These are phyloP conservation scores for Myxozyma kluyveri DNA, from an alignment of 805 yeast species.

Conservation along the genomic window DNA sequence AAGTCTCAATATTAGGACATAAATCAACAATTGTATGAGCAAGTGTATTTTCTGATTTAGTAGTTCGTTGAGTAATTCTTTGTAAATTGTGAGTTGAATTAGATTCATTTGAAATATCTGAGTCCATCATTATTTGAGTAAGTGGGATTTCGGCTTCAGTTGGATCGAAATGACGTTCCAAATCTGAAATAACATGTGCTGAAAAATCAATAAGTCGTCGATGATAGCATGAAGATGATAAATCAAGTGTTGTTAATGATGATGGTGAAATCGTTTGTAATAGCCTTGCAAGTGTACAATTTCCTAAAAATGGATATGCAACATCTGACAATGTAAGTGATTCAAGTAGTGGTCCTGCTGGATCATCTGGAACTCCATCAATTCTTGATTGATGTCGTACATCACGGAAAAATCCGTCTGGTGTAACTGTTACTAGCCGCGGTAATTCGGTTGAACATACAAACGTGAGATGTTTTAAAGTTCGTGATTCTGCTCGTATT, in stretches of 20 bases:
- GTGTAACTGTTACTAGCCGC: constrained; percentile 5
- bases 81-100: too few relatives aligned
- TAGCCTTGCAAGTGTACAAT: constrained; percentile 9
- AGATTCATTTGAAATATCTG: too few relatives aligned
- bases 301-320: constrained; percentile 19
- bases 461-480: constrained; percentile 4
- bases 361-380: neutral
- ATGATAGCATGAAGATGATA: constrained; percentile 18
- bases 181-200: constrained; percentile 4
- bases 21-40: constrained; percentile 10
- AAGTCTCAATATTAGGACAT: constrained; percentile 9
- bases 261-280: constrained; percentile 2
- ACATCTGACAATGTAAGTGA: constrained; percentile 13
- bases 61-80: too few relatives aligned
- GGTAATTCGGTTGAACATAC: constrained; percentile 22
- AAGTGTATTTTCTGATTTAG: too few relatives aligned
- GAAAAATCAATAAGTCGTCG: constrained; percentile 13
- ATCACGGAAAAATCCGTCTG: constrained; percentile 3
- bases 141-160: neutral
- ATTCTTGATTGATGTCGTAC: neutral
- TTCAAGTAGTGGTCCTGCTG: constrained; percentile 1
- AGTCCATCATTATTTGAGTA: too few relatives aligned
- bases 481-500: constrained; percentile 1
- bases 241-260: constrained; percentile 3
- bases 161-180: constrained; percentile 1